A percentile compares a stretch with the other conserved stretches of the same genome.
Conservation (phyloP, 352 stramenopile species). For the Halophytophthora batemanensis region DNA sequence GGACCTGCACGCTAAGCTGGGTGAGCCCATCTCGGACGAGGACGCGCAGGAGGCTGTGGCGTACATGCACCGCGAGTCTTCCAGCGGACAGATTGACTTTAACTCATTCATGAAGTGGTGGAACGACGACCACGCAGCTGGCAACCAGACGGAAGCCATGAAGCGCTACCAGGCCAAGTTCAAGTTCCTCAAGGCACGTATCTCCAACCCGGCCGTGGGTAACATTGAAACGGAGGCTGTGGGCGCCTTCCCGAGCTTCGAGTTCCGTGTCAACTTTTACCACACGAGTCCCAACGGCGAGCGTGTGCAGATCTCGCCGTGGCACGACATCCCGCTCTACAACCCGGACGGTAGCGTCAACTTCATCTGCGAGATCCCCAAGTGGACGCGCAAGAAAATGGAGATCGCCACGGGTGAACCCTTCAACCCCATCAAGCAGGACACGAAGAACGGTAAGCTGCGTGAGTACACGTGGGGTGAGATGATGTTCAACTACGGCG, state of each 20-base stretch:
- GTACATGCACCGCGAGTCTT: slow-evolving; percentile 60
- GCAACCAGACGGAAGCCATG: slow-evolving; percentile 76
- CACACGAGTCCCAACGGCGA: slow-evolving; percentile 70
- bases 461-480: slow-evolving; percentile 96
- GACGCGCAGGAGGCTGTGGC: slow-evolving; percentile 69
- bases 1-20: slow-evolving; percentile 79
- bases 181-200: slow-evolving; percentile 88
- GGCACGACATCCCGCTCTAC: slow-evolving; percentile 97
- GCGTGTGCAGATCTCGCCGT: slow-evolving; percentile 92
- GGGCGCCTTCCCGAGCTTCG: slow-evolving; percentile 84
- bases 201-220: slow-evolving; percentile 78
- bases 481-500: slow-evolving; percentile 99
- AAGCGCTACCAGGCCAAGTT: slow-evolving; percentile 85
- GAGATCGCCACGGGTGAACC: slow-evolving; percentile 95
- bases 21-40: slow-evolving; percentile 73
- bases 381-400: slow-evolving; percentile 99
- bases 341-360: slow-evolving; percentile 87
- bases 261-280: slow-evolving; percentile 90
- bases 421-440: slow-evolving; percentile 99
- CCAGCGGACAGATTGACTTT: slow-evolving; percentile 73
- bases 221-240: slow-evolving; percentile 75
- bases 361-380: slow-evolving; percentile 97
- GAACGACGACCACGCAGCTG: slow-evolving; percentile 77
- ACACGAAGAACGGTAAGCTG: slow-evolving; percentile 97
- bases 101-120: slow-evolving; percentile 89